Base-by-base conservation (phyloP, 192 early-diverging fungal species). In the Coemansia sp. region DNA sequence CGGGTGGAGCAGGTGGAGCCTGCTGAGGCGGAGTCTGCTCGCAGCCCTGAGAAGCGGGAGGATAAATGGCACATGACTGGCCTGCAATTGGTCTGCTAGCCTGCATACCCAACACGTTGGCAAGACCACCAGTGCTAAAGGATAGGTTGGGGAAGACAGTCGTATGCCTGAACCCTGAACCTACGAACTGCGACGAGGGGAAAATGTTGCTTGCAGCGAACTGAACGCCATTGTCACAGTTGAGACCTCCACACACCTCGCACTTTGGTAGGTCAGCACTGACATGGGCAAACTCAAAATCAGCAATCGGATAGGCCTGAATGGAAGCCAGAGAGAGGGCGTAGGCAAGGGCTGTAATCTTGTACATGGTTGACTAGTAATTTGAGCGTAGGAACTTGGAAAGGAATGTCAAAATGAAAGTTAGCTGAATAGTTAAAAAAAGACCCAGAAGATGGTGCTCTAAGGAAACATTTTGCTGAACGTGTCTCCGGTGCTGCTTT, bases 391-490 rank as follows among this genome's bases (percentile, higher is more conserved):
- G 17, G 14, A 36, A 1, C 2, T 13, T 14, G 8, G 33, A 27
- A 68, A 62, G 50, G 34, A 35, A 45, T 45, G 60, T 40, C 36
- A 39, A 63, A 19, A 31, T n/a, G 24, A 35, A 40, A 19, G 42
- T 44, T 67, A 41, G 56, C 19, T 31, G 36, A 17, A 39, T 68
- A 41, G 41, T 11, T 33, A 29, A 74, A 74, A 74, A 68, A 74
- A 68, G 66, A 74, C 72, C 66, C 72, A 56, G 44, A 63, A 36
- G 60, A 62, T 63, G 45, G 72, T 63, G 72, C 72, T 73, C 66
- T 73, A 29, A 59, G 57, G 72, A 64, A 64, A 59, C 66, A 57
- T n/a, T 62, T 41, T 19, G 17, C 31, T 39, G 41, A 51, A 31
- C 37, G 48, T 10, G 37, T 7, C 46, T 0, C 2, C 9, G 27